Base-by-base conservation (phyloP, 2,329 filamentous ascomycete species). In the Arthrobotrys pseudoclavata region DNA sequence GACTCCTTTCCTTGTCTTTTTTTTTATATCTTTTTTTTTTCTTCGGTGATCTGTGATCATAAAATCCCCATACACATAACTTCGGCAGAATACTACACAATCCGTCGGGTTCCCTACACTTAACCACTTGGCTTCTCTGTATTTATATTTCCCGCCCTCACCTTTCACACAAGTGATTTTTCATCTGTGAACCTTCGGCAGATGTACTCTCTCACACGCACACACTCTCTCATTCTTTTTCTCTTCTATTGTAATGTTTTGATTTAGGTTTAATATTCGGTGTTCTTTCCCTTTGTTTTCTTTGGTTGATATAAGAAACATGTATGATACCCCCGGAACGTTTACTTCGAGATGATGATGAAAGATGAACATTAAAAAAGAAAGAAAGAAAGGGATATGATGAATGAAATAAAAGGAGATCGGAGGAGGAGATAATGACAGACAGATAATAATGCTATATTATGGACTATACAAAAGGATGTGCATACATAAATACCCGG, bases 201-300 rank as follows among this genome's bases (percentile, higher is more conserved):
- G 62, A 69, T 69, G 50, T 86, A 50, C 50, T 20, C 37, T 60
- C 42, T n/a, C n/a, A n/a, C n/a, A n/a, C n/a, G n/a, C n/a, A n/a
- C n/a, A 4, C 4, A 4, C 34, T 13, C 34, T 68, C 66, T 52
- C 48, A n/a, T 10, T 20, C 20, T 24, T 66, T 53, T 61, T 34
- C 22, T 42, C 55, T 45, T 45, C 18, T 45, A 29, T 85, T 84
- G 20, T 29, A 34, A 34, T 37, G 52, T 7, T n/a, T 80, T 84
- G 81, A 83, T 85, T 71, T 12, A 48, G 24, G 26, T 26, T 37
- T 47, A 26, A 48, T 48, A 42, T 55, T 70, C 45, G 69, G 69
- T 70, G 40, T 76, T 76, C 50, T 61, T 48, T 55, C 24, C 24
- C 20, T 42, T 47, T 22, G 7, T 42, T 47, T 69, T 48, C 37